These are phyloP conservation scores for Talaromyces sp. DNA, from an alignment of 2,329 filamentous ascomycete genomes.

Conservation along the genomic window DNA sequence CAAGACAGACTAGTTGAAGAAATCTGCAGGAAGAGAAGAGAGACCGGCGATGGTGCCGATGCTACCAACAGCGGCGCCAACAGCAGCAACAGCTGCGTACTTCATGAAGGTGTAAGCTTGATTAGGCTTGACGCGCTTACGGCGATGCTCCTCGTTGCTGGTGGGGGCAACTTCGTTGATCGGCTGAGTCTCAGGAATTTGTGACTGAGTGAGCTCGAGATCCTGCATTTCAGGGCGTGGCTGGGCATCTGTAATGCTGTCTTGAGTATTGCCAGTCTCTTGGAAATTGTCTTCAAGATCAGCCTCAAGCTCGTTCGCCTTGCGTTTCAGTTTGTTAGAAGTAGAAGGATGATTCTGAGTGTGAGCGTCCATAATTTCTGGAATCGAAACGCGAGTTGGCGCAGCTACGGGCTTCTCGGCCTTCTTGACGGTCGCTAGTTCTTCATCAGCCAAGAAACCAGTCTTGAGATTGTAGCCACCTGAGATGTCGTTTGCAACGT, in stretches of 20 bases:
- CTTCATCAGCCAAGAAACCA: not conserved
- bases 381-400: conserved; percentile 22
- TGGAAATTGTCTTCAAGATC: not conserved
- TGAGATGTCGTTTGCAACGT: not conserved
- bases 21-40: conserved; percentile 44
- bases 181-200: conserved; percentile 21
- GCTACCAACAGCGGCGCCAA: conserved; percentile 44
- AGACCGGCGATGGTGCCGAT: conserved; percentile 43
- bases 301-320: conserved; percentile 32
- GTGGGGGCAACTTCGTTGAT: conserved; percentile 20
- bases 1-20: conserved; percentile 30
- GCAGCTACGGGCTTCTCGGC: conserved; percentile 1
- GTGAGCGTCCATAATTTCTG: conserved; percentile 22
- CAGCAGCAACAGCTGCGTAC: conserved; percentile 41
- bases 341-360: not conserved
- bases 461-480: not conserved
- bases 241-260: conserved; percentile 29
- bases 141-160: conserved; percentile 25
- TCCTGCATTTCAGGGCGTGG: conserved; percentile 21
- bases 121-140: conserved; percentile 32
- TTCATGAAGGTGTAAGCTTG: conserved; percentile 29
- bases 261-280: conserved; percentile 2
- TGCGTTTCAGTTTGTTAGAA: conserved; percentile 29
- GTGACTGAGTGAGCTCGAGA: conserved; percentile 21
- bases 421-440: not conserved